Base-by-base conservation (phyloP, 495 filamentous ascomycete species). In the Corynascus novoguineensis region DNA sequence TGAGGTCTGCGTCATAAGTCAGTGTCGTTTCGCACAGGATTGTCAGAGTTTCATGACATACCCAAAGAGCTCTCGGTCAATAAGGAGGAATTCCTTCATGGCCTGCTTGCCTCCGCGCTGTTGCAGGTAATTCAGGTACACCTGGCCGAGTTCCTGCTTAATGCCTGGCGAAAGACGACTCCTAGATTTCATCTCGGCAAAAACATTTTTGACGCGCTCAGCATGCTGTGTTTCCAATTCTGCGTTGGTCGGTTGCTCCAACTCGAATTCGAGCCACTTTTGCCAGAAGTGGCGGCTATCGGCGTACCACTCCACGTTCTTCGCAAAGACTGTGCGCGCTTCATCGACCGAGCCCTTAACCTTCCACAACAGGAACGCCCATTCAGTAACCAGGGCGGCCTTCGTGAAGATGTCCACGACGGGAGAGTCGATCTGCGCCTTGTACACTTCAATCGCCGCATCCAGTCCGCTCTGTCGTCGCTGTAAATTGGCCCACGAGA, bases 271-370 rank as follows among this genome's bases (percentile, higher is more conserved):
- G 11, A 97, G 79, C 72, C 89, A 99, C 68, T 84, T 88, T 54
- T 83, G 79, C 92, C 92, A 97, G 81, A 99, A 99, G 22, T 85
- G 79, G n/a, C 83, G 80, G 64, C 89, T 95, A 62, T 92, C 88
- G 15, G 87, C 78, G 70, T 95, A 96, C 77, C 85, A 89, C 60
- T 91, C 83, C 50, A 89, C 80, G 64, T 95, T 90, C 64, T 84
- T 86, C 58, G 86, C 74, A 75, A 88, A 99, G 0, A 96, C 85
- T 49, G 87, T 80, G 9, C 95, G 86, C 25, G 93, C 92, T 64
- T 93, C 92, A 31, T 92, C 88, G 11, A 83, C 75, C 0, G 83
- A 85, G 8, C 90, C 92, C 74, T 93, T 90, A 67, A 90, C 83
- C 71, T 90, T 95, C 89, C 91, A 96, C 47, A 97, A 65, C 34